These are phyloP conservation scores for Fomitopsis schrenkii DNA, from an alignment of 1,284 basidiomycete genomes.

Conservation along the genomic window DNA sequence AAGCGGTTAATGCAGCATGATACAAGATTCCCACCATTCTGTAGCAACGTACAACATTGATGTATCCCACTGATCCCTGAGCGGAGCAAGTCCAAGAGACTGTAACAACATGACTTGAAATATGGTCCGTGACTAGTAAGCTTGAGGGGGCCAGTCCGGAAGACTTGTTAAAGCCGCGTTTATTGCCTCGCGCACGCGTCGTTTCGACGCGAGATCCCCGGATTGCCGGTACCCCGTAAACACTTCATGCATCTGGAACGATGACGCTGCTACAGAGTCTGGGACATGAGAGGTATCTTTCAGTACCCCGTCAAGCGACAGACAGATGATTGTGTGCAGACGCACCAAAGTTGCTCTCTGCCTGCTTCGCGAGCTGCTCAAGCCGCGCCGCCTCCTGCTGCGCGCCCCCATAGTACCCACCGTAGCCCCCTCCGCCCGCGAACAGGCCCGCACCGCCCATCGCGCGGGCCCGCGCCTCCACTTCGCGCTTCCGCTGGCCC, in stretches of 20 bases:
- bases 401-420: slow-evolving; percentile 24
- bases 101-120: neutral
- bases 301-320: neutral
- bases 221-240: slow-evolving; percentile 34
- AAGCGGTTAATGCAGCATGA: neutral
- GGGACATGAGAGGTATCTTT: neutral
- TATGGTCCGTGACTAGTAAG: neutral
- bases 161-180: slow-evolving; percentile 34
- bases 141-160: slow-evolving; percentile 33
- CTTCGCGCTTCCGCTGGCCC: slow-evolving; percentile 26
- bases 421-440: slow-evolving; percentile 20
- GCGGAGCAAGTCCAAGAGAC: neutral
- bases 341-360: slow-evolving; percentile 29
- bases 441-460: slow-evolving; percentile 29
- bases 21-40: neutral
- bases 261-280: slow-evolving; percentile 33
- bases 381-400: slow-evolving; percentile 29
- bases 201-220: slow-evolving; percentile 33
- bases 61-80: too few relatives aligned
- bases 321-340: neutral
- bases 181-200: slow-evolving; percentile 35
- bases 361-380: slow-evolving; percentile 32
- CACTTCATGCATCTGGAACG: slow-evolving; percentile 36
- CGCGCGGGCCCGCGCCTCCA: slow-evolving; percentile 26
- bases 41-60: neutral